Conservation (phyloP, 2,329 filamentous ascomycete genomes). For the Aureobasidium lini region DNA sequence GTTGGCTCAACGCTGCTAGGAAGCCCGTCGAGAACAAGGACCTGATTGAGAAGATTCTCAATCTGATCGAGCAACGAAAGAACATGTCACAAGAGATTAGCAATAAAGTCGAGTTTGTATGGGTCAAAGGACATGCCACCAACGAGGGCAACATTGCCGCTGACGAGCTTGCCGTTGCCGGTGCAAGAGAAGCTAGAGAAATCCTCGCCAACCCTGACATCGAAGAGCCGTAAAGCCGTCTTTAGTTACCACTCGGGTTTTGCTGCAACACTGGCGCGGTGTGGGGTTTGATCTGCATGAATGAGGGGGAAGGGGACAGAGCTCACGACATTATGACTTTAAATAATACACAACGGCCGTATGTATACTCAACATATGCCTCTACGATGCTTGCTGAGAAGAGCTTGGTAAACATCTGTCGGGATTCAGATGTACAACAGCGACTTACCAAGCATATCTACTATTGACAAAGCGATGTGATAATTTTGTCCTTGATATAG, state of each 20-base stretch:
- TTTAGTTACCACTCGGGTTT: neutral
- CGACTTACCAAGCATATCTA: neutral
- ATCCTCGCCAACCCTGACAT: constrained; percentile 2
- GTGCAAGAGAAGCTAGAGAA: constrained; percentile 40
- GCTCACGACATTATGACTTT: constrained; percentile 2
- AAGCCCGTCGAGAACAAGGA: constrained; percentile 81
- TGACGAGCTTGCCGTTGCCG: constrained; percentile 66
- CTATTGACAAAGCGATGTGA: neutral
- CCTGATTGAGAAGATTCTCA: constrained; percentile 64
- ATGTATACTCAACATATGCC: neutral
- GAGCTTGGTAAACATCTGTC: neutral
- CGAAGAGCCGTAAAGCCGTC: neutral
- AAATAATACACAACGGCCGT: neutral
- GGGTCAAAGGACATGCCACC: constrained; percentile 80
- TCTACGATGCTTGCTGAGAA: neutral
- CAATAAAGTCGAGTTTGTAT: constrained; percentile 55
- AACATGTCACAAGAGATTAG: constrained; percentile 39
- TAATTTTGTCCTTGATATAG: neutral
- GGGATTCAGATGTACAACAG: neutral
- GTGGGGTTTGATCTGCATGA: constrained; percentile 9
- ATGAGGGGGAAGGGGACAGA: neutral
- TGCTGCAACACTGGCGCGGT: neutral
- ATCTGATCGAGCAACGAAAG: constrained; percentile 58
- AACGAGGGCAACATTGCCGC: constrained; percentile 72
- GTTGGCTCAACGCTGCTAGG: constrained; percentile 66